Evolutionary conservation across 495 filamentous ascomycete species (phyloP).

Genomic region (Tuber brumale): DNA sequence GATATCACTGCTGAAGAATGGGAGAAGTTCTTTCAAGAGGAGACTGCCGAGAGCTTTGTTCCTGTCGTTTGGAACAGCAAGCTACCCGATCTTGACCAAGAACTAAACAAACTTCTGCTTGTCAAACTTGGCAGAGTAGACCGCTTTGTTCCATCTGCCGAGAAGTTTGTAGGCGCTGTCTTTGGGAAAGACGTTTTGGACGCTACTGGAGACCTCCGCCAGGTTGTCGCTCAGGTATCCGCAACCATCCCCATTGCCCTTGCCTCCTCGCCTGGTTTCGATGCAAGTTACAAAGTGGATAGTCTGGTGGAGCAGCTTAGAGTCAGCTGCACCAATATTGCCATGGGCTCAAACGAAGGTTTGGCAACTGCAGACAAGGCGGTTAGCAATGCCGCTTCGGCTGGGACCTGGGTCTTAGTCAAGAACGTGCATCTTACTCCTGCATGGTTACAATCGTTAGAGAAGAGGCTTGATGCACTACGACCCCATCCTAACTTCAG

Average conservation of each 20-base stretch:
- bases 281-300: conserved; percentile 98
- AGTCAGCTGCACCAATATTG: conserved; percentile 85
- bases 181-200: conserved; percentile 83
- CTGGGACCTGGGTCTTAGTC: conserved; percentile 91
- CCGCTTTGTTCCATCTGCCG: conserved; percentile 83
- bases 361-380: conserved; percentile 89
- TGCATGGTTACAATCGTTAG: conserved; percentile 90
- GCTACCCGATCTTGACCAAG: conserved; percentile 60
- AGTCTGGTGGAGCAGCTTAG: conserved; percentile 76
- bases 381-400: conserved; percentile 83
- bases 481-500: conserved; percentile 92
- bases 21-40: conserved; percentile 74
- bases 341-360: conserved; percentile 97
- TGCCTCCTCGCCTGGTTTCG: conserved; percentile 90
- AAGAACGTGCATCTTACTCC: conserved; percentile 99
- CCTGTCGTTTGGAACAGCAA: conserved; percentile 67
- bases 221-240: conserved; percentile 75
- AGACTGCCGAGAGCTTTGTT: conserved; percentile 81
- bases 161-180: conserved; percentile 79
- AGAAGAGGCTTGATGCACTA: conserved; percentile 91
- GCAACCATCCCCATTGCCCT: conserved; percentile 82
- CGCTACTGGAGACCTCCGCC: conserved; percentile 71
- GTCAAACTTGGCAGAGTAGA: conserved; percentile 94
- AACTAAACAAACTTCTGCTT: conserved; percentile 76
- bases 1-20: conserved; percentile 57